Evolutionary conservation across 768 basidiomycete species (phyloP), one percentile per base, ranked within the genome.

Genomic region (Tulasnella sp.): DNA sequence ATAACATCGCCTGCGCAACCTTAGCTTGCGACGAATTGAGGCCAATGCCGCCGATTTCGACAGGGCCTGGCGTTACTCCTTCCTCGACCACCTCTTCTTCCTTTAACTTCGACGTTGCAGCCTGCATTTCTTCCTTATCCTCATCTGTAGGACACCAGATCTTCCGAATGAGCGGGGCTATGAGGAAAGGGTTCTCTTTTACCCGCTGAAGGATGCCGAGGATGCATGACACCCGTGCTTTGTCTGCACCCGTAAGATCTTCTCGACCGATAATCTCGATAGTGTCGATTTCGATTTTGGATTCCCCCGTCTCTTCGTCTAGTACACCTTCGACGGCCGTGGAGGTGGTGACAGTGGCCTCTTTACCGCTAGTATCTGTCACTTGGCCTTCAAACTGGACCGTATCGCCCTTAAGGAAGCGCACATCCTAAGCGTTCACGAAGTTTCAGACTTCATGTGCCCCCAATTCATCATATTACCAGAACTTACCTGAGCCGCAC

Each of bases 221-320:
- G 42, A 78, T 61, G 23, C 77, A 70, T 42, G 70, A 66, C 13
- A 75, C 72, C 3, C 72, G 68, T 2, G 74, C 73, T 44, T 68
- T 68, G 63, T 79, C 77, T 0, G 76, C 62, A 49, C 68, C 69
- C 0, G 76, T 75, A 7, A 66, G 64, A 32, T 74, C 72, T 56
- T 74, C 74, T 11, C 72, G 69, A 1, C 79, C 79, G 11, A 75
- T 60, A 15, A 78, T 72, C 13, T 69, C 71, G n/a, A 78, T 66
- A 38, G 64, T 56, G 8, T 76, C 51, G 3, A 61, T 63, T 38
- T 38, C 15, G 34, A 38, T 63, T 38, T 38, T 38, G 34, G 15
- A 5, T 15, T 38, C 34, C 15, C 34, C 34, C 3, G 68, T 70
- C 0, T 66, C 65, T 8, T 52, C 52, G 19, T 51, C 51, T 9